Evolutionary conservation across 352 stramenopile genomes (phyloP).

Genomic region (Globisporangium emineosum): DNA sequence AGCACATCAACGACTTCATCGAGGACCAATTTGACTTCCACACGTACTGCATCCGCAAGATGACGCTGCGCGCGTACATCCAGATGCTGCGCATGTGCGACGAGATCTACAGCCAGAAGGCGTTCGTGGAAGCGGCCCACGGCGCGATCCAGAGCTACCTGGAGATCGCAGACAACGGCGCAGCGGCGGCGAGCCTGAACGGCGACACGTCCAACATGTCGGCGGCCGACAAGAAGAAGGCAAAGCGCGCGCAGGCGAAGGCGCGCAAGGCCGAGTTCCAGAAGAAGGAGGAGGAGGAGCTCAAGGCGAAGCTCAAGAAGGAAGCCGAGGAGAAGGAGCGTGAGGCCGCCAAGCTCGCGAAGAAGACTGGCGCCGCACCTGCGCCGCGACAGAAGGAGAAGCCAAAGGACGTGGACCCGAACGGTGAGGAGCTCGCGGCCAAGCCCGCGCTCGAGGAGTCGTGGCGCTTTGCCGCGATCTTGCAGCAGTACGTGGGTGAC

Average conservation of each 20-base stretch:
- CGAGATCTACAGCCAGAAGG: conserved; percentile 85
- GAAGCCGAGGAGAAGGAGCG: conserved; percentile 72
- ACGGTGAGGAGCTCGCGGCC: conserved; percentile 63
- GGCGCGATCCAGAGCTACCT: conserved; percentile 91
- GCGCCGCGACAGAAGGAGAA: conserved; percentile 39
- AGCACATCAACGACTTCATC: conserved; percentile 97
- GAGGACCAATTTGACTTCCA: conserved; percentile 99
- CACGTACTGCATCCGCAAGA: conserved; percentile 98
- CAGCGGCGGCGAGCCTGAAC: conserved; percentile 28
- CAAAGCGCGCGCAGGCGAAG: conserved; percentile 86
- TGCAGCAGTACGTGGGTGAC: conserved; percentile 57
- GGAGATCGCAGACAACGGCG: conserved; percentile 72
- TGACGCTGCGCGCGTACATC: conserved; percentile 95
- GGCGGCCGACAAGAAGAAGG: conserved; percentile 92
- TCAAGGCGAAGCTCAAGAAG: conserved; percentile 75
- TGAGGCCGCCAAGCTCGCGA: conserved; percentile 60
- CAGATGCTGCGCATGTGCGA: conserved; percentile 94
- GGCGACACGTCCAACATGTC: conserved; percentile 86
- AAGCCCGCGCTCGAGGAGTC: conserved; percentile 73
- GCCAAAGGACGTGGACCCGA: conserved; percentile 64
- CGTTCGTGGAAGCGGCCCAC: conserved; percentile 87
- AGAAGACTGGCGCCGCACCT: conserved; percentile 45
- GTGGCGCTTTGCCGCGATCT: conserved; percentile 71
- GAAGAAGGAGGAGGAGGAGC: conserved; percentile 71
- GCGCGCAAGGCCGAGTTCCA: conserved; percentile 89